Percentiles rank a stretch among this genome's conserved stretches.
Conservation (phyloP, 2,329 filamentous ascomycete species). For the Chrysoporthe austroafricana region DNA sequence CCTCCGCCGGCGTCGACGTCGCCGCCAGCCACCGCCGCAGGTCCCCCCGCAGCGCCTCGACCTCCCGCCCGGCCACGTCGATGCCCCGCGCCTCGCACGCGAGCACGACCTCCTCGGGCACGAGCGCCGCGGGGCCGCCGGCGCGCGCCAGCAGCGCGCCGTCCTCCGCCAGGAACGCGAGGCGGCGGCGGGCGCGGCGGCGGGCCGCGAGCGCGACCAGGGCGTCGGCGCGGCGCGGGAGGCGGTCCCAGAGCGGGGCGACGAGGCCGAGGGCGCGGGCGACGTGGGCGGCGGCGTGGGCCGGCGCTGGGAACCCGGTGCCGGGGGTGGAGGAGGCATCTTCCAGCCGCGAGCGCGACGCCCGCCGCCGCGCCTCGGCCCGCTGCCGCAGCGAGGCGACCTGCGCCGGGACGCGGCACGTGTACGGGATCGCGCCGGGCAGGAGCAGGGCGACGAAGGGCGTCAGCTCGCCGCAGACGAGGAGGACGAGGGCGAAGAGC, state of each 20-base stretch:
- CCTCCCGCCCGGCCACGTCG: constrained; percentile 58
- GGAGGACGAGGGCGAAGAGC: constrained; percentile 73
- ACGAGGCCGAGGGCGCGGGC: constrained; percentile 50
- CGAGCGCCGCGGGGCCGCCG: constrained; percentile 64
- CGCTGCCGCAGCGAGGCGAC: constrained; percentile 58
- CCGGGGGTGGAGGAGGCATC: constrained; percentile 9
- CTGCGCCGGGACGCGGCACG: constrained; percentile 83
- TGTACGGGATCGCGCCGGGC: constrained; percentile 72
- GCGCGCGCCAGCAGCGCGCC: constrained; percentile 68
- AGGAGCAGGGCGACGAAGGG: constrained; percentile 77
- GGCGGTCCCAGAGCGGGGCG: constrained; percentile 53
- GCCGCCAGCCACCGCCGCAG: constrained; percentile 49
- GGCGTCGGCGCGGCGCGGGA: constrained; percentile 41
- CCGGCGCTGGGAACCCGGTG: neutral
- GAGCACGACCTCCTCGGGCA: constrained; percentile 66
- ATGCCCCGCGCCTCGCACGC: constrained; percentile 74
- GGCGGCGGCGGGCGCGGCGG: constrained; percentile 53
- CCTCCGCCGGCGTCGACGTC: neutral
- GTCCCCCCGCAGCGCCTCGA: constrained; percentile 55
- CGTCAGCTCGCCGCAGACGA: constrained; percentile 85
- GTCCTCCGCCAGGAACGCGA: constrained; percentile 71
- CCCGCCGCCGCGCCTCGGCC: constrained; percentile 55
- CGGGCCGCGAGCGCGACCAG: constrained; percentile 54
- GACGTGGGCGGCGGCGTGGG: constrained; percentile 40
- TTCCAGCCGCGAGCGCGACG: constrained; percentile 50